Conservation (phyloP, 768 basidiomycete species). For the Auricularia sp. region DNA sequence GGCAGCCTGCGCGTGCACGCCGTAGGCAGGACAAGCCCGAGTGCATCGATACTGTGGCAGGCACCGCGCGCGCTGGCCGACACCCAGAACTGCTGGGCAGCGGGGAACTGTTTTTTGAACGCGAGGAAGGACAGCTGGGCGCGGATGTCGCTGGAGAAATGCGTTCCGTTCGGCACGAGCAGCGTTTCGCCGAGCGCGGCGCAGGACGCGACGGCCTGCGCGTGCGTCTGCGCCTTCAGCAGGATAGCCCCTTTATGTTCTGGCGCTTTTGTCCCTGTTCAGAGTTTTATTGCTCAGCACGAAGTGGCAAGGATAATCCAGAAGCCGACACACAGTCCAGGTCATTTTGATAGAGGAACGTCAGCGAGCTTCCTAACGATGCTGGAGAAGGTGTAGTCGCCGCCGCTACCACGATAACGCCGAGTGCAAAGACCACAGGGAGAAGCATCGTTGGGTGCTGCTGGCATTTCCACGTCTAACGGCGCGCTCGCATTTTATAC, state of each 20-base stretch:
- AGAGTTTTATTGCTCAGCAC: not conserved
- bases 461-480: too few species aligned
- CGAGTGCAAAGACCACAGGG: not conserved
- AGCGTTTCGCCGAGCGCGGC: conserved; percentile 5
- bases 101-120: not conserved
- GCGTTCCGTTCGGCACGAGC: conserved; percentile 1
- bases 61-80: not conserved
- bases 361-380: conserved; percentile 10
- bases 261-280: conserved; percentile 8
- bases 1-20: conserved; percentile 5
- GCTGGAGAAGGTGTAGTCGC: not conserved
- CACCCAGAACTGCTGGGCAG: conserved; percentile 7
- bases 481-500: too few species aligned
- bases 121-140: conserved; percentile 1
- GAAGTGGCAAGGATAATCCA: too few species aligned
- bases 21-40: not conserved
- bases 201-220: conserved; percentile 6
- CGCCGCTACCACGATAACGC: not conserved
- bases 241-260: conserved; percentile 8
- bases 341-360: conserved; percentile 25
- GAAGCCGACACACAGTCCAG: conserved; percentile 17
- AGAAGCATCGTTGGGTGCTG: not conserved
- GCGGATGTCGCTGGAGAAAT: conserved; percentile 4
- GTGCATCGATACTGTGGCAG: not conserved
- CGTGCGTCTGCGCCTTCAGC: conserved; percentile 2